Conservation (phyloP, 1,139 yeast species). For the Zygoascus hellenicus region DNA sequence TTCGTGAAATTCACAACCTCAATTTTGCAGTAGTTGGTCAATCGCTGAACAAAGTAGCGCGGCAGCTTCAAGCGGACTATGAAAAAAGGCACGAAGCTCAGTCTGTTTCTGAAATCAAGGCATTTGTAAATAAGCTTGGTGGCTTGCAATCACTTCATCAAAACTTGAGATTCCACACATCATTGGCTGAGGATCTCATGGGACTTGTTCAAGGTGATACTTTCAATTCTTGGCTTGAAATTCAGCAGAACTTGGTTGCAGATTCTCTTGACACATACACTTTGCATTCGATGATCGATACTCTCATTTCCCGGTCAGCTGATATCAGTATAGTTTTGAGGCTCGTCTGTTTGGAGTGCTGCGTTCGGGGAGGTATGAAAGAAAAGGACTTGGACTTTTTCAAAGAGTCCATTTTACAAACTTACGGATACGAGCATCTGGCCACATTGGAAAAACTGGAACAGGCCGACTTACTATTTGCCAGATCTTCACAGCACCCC, state of each 20-base stretch:
- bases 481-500: constrained; percentile 33
- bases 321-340: constrained; percentile 42
- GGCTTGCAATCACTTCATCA: constrained; percentile 63
- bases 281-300: constrained; percentile 44
- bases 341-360: constrained; percentile 48
- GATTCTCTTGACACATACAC: constrained; percentile 50
- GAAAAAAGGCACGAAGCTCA: constrained; percentile 55
- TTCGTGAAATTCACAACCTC: constrained; percentile 50
- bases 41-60: constrained; percentile 64
- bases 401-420: constrained; percentile 46
- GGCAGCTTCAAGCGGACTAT: constrained; percentile 61
- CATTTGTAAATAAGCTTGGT: constrained; percentile 66
- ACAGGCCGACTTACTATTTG: constrained; percentile 36
- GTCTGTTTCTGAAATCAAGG: constrained; percentile 60
- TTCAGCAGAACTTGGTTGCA: constrained; percentile 69
- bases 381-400: constrained; percentile 51
- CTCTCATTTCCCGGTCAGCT: constrained; percentile 43
- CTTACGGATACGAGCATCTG: constrained; percentile 53
- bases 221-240: constrained; percentile 53
- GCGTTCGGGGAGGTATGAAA: constrained; percentile 59
- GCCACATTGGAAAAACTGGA: constrained; percentile 38
- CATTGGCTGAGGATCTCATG: constrained; percentile 64
- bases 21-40: constrained; percentile 82
- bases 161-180: constrained; percentile 67
- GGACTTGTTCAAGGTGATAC: constrained; percentile 44